Conservation (phyloP, 139 green algal species). For the Coelastrella sp. region DNA sequence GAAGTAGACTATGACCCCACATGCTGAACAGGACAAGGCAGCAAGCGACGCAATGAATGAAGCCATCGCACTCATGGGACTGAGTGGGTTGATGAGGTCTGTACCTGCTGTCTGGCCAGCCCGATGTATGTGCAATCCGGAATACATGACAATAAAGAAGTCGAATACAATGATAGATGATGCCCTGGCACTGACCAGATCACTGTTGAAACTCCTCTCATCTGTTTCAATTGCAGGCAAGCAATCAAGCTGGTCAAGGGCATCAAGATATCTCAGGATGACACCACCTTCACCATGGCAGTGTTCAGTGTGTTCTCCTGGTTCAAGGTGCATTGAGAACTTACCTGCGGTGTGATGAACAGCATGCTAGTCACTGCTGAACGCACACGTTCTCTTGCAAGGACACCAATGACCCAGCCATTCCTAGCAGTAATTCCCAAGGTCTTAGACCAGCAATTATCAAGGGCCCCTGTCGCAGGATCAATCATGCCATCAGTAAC, state of each 20-base stretch:
- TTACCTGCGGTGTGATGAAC: no score
- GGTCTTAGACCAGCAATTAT: background rate
- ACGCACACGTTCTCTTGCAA: no score
- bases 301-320: constrained; percentile 46
- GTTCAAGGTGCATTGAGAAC: constrained; percentile 31
- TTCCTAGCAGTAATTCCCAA: background rate
- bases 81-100: constrained; percentile 31
- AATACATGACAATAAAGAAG: no score
- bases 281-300: constrained; percentile 13
- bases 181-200: no score
- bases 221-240: background rate
- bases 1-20: background rate
- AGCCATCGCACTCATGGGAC: constrained; percentile 32
- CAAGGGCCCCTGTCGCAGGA: no score
- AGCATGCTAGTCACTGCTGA: no score
- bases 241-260: constrained; percentile 44
- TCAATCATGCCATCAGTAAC: no score
- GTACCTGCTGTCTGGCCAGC: background rate
- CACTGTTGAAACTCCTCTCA: background rate
- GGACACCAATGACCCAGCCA: no score
- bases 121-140: no score
- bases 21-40: constrained; percentile 39
- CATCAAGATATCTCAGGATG: constrained; percentile 29
- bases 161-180: no score
- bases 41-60: constrained; percentile 30